Evolutionary conservation across 345 rosid species (phyloP).

Genomic region (Bretschneidera sinensis): DNA sequence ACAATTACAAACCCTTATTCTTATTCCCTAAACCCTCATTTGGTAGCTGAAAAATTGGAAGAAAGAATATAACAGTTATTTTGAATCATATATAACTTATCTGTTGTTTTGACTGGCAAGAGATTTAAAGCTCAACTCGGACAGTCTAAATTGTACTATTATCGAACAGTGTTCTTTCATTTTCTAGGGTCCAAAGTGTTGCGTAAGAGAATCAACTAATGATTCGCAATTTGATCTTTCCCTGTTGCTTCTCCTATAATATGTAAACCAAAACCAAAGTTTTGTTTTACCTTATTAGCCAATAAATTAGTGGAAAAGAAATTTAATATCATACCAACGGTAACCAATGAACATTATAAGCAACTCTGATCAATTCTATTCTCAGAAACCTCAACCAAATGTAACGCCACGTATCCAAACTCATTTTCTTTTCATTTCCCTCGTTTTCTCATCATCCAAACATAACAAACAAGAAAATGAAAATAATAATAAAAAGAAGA

Average conservation of each 20-base stretch:
- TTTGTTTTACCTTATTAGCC: background rate
- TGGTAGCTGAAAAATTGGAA: background rate
- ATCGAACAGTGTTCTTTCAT: background rate
- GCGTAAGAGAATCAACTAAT: background rate
- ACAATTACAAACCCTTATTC: background rate
- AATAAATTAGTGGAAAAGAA: background rate
- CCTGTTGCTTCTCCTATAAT: background rate
- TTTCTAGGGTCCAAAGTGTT: background rate
- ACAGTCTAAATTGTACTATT: background rate
- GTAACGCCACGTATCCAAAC: too few species aligned
- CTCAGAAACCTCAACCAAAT: too few species aligned
- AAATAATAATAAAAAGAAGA: too few species aligned
- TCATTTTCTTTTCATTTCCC: background rate
- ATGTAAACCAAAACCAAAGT: background rate
- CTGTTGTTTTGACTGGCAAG: too few species aligned
- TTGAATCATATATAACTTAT: too few species aligned
- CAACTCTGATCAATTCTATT: too few species aligned
- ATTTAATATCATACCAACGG: too few species aligned
- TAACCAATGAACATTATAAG: background rate
- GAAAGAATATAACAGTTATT: background rate
- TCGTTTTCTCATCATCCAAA: constrained; percentile 1
- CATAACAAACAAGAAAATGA: background rate
- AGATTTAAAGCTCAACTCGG: background rate
- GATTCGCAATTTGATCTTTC: background rate
- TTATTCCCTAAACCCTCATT: background rate